Percentiles rank a stretch among this genome's conserved stretches.
These are phyloP conservation scores for Mycothermus thermophilus DNA, from an alignment of 495 filamentous ascomycete species.

Conservation along the genomic window DNA sequence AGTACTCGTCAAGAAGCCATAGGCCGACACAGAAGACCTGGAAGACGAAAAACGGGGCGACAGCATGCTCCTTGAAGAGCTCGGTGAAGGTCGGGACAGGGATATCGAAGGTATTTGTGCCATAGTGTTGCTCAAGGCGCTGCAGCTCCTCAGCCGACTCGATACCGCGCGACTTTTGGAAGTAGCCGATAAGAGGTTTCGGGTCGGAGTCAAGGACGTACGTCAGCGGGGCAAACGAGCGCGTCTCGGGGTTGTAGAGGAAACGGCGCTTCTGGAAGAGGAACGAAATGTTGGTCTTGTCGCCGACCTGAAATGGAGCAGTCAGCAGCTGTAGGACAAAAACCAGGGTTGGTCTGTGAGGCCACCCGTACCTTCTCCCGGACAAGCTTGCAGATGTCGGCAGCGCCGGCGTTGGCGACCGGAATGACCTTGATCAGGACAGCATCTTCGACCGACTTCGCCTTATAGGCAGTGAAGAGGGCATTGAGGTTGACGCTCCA, in stretches of 20 bases:
- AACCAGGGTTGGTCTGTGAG: too few relatives aligned
- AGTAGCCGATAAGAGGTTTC: conserved; percentile 56
- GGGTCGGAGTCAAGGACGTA: conserved; percentile 80
- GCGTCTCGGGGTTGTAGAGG: conserved; percentile 56
- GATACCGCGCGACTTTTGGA: conserved; percentile 68
- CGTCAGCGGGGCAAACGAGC: conserved; percentile 61
- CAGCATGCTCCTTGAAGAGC: conserved; percentile 95
- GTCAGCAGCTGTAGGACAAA: not conserved
- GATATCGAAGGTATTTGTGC: conserved; percentile 93
- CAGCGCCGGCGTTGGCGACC: conserved; percentile 69
- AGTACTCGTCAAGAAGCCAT: conserved; percentile 99
- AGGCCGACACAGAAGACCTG: conserved; percentile 97
- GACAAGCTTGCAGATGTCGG: conserved; percentile 73
- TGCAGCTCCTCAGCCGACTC: conserved; percentile 55
- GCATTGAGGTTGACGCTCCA: conserved; percentile 85
- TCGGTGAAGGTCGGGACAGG: conserved; percentile 91
- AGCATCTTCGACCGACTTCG: conserved; percentile 61
- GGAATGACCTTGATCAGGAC: conserved; percentile 87
- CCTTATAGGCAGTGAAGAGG: conserved; percentile 63
- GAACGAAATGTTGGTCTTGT: conserved; percentile 69
- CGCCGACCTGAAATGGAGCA: conserved; percentile 36
- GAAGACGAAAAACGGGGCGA: conserved; percentile 98
- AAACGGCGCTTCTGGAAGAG: conserved; percentile 97
- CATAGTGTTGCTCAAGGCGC: conserved; percentile 79
- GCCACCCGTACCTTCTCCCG: conserved; percentile 59